Evolutionary conservation across 176 grass and related monocot species (phyloP).

Genomic region (Dactylis glomerata): DNA sequence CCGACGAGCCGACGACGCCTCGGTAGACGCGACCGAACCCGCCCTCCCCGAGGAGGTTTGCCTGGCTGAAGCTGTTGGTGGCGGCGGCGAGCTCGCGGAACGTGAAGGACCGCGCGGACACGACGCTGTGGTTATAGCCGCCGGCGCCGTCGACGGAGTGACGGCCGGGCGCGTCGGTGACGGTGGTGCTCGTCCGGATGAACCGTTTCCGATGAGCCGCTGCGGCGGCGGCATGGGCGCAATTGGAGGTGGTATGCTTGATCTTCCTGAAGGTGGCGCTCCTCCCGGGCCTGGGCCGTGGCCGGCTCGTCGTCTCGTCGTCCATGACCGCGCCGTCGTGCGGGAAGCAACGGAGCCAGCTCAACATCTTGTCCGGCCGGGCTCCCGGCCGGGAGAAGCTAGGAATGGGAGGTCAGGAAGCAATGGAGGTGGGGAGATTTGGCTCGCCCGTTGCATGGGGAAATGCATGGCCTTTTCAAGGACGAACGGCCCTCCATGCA

Average conservation of each 20-base stretch:
- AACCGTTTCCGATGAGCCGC: neutral
- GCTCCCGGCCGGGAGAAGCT: slow-evolving; percentile 14
- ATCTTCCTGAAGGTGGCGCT: slow-evolving; percentile 10
- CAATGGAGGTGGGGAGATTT: neutral
- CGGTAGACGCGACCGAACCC: slow-evolving; percentile 47
- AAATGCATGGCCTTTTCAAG: slow-evolving; percentile 7
- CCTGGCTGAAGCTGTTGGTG: slow-evolving; percentile 25
- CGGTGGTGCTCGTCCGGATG: neutral
- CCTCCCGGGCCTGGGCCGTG: slow-evolving; percentile 4
- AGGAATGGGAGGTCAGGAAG: neutral
- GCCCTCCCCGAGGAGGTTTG: slow-evolving; percentile 37
- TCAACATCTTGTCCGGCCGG: slow-evolving; percentile 21
- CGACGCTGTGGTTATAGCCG: neutral
- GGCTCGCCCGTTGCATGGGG: neutral
- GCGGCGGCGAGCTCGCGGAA: slow-evolving; percentile 35
- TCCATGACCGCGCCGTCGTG: slow-evolving; percentile 14
- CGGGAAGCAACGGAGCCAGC: slow-evolving; percentile 16
- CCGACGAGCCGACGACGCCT: neutral
- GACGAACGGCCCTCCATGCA: neutral
- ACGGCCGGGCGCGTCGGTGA: neutral
- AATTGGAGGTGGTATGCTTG: neutral
- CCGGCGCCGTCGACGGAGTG: neutral
- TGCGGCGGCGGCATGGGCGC: neutral
- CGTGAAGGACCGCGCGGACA: slow-evolving; percentile 18
- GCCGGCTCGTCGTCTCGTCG: neutral